These are phyloP conservation scores for Choiromyces venosus DNA, from an alignment of 495 filamentous ascomycete species.

Conservation along the genomic window DNA sequence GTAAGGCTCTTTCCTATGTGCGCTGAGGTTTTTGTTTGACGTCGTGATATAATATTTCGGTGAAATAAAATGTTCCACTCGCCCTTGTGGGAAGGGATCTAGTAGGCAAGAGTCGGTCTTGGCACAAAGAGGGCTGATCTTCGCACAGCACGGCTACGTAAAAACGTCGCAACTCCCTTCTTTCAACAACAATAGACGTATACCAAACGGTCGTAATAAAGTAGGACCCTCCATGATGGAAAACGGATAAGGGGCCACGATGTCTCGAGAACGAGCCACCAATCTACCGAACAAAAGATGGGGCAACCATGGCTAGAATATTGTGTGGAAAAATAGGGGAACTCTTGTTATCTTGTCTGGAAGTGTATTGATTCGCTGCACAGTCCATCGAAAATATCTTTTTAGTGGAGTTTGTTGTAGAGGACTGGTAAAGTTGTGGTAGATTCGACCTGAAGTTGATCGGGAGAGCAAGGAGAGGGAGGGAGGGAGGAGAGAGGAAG, in stretches of 20 bases:
- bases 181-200: background rate
- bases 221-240: background rate
- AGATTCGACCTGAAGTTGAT: background rate
- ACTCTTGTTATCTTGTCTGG: conserved; percentile 1
- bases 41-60: background rate
- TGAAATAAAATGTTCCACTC: background rate
- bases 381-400: background rate
- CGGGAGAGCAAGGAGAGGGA: background rate
- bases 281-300: background rate
- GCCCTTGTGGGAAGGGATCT: background rate
- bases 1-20: background rate
- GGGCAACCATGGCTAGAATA: background rate
- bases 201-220: background rate
- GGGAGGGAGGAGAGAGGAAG: background rate
- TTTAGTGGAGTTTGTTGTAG: background rate
- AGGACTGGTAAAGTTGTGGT: background rate
- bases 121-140: background rate
- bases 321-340: conserved; percentile 4
- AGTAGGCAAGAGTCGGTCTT: background rate
- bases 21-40: background rate
- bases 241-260: background rate
- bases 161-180: background rate
- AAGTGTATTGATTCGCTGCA: background rate
- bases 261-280: background rate
- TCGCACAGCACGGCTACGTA: background rate